phyloP scores from a whole-genome alignment of 495 filamentous ascomycete genomes.

The Chaetomium tenue region DNA sequence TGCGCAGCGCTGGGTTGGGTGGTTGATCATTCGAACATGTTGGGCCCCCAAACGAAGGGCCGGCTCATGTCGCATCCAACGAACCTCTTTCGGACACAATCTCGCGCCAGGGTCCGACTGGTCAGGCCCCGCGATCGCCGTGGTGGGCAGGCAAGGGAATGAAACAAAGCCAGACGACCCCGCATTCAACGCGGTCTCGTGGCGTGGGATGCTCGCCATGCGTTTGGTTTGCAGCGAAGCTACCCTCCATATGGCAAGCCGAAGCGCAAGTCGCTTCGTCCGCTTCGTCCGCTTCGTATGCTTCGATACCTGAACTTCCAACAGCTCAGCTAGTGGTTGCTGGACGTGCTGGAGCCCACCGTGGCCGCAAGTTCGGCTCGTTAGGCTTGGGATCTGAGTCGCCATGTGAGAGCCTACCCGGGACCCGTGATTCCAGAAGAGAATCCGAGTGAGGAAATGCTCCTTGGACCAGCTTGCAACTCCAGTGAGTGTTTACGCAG shows the following conservation, averaged over 20 bases:
- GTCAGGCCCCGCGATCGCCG: slow-evolving; percentile 16
- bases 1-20: background rate
- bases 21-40: background rate
- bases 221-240: slow-evolving; percentile 8
- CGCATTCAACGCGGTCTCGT: slow-evolving; percentile 14
- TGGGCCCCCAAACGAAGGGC: background rate
- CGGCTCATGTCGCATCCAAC: slow-evolving; percentile 12
- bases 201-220: slow-evolving; percentile 13
- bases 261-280: background rate
- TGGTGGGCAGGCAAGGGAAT: slow-evolving; percentile 11
- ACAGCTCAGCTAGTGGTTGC: background rate
- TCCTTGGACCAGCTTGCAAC: background rate
- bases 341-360: background rate
- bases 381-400: slow-evolving; percentile 10
- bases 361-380: background rate
- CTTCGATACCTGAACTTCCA: slow-evolving; percentile 1
- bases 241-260: slow-evolving; percentile 14
- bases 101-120: slow-evolving; percentile 18
- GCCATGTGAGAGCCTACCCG: slow-evolving; percentile 8
- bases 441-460: background rate
- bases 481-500: no score
- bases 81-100: slow-evolving; percentile 3
- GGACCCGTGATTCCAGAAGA: background rate
- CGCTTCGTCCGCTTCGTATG: background rate
- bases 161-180: slow-evolving; percentile 22